Conservation (phyloP, 108 stramenopile species). For the Skeletonema potamos region DNA sequence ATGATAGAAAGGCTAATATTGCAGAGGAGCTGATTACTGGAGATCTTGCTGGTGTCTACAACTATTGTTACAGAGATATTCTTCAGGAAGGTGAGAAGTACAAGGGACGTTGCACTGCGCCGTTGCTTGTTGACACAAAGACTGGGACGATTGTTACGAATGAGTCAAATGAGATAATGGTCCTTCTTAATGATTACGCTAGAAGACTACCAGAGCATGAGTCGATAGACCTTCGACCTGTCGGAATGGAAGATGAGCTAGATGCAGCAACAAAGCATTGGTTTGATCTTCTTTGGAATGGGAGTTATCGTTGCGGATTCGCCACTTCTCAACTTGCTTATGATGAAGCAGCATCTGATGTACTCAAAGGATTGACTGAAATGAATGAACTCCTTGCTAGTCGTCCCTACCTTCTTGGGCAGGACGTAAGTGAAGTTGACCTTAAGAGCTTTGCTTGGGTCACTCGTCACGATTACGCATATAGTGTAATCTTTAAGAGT, state of each 20-base stretch:
- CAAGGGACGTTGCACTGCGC: slow-evolving; percentile 86
- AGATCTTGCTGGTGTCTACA: slow-evolving; percentile 51
- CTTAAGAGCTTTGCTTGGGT: slow-evolving; percentile 77
- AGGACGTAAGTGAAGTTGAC: slow-evolving; percentile 74
- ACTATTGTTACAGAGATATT: slow-evolving; percentile 51
- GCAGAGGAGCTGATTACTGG: slow-evolving; percentile 34
- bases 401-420: slow-evolving; percentile 54
- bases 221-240: slow-evolving; percentile 72
- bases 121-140: slow-evolving; percentile 80
- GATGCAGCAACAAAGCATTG: slow-evolving; percentile 75
- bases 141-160: slow-evolving; percentile 81
- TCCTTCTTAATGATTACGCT: slow-evolving; percentile 69
- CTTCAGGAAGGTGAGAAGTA: slow-evolving; percentile 43
- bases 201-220: slow-evolving; percentile 22
- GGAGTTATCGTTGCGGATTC: slow-evolving; percentile 87
- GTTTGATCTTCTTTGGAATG: slow-evolving; percentile 85
- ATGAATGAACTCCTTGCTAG: slow-evolving; percentile 56
- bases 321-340: slow-evolving; percentile 83
- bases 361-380: slow-evolving; percentile 62
- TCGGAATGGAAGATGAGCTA: slow-evolving; percentile 55
- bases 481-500: slow-evolving; percentile 76
- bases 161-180: slow-evolving; percentile 86
- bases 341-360: slow-evolving; percentile 59
- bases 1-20: slow-evolving; percentile 2
- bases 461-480: slow-evolving; percentile 78